Evolutionary conservation across 2,329 filamentous ascomycete genomes (phyloP).

Genomic region (Penicillium expansum): DNA sequence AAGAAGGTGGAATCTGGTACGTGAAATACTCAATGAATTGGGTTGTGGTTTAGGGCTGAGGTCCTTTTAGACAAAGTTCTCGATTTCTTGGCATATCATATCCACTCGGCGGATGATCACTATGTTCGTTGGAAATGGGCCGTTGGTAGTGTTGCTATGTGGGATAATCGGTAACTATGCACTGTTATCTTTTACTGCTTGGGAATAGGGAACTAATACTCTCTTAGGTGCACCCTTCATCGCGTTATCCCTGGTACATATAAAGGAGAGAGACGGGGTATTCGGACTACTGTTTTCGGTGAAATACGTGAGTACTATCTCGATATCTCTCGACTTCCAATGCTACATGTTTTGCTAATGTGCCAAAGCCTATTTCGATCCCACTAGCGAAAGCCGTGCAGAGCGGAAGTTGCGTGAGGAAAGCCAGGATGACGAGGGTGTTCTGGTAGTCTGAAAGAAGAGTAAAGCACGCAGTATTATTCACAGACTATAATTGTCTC

Average conservation of each 20-base stretch:
- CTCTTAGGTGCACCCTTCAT: slow-evolving; percentile 8
- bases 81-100: slow-evolving; percentile 48
- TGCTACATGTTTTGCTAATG: neutral
- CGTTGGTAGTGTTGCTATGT: slow-evolving; percentile 51
- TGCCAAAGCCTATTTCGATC: slow-evolving; percentile 11
- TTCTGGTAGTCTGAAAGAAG: neutral
- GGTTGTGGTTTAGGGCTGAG: neutral
- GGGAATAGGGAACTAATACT: neutral
- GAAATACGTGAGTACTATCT: slow-evolving; percentile 5
- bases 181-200: neutral
- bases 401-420: neutral
- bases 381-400: slow-evolving; percentile 2
- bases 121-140: slow-evolving; percentile 53
- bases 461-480: neutral
- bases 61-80: slow-evolving; percentile 39
- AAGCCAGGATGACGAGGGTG: neutral
- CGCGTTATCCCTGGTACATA: slow-evolving; percentile 12
- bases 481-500: neutral
- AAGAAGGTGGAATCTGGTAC: slow-evolving; percentile 48
- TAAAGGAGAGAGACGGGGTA: slow-evolving; percentile 3
- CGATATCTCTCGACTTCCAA: neutral
- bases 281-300: slow-evolving; percentile 12
- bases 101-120: slow-evolving; percentile 52
- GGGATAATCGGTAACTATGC: slow-evolving; percentile 46
- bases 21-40: neutral